These are phyloP conservation scores for Zygosaccharomyces rouxii DNA, from an alignment of 805 yeast genomes.

Conservation along the genomic window DNA sequence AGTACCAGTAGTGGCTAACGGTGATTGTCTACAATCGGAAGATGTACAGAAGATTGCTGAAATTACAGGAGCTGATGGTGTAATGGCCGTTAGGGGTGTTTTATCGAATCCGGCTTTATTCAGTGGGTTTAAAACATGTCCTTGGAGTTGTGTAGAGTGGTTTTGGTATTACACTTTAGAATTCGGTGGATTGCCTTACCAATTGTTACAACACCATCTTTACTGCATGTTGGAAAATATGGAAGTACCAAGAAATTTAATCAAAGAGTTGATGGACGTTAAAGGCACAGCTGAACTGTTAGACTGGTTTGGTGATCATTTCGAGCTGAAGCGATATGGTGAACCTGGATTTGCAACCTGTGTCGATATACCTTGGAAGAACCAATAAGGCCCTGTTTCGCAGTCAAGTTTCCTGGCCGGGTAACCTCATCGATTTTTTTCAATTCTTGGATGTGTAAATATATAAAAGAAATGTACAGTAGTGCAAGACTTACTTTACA, in stretches of 20 bases:
- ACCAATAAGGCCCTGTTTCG: background rate
- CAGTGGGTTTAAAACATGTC: conserved; percentile 65
- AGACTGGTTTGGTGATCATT: conserved; percentile 77
- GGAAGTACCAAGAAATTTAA: conserved; percentile 42
- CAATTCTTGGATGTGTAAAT: background rate
- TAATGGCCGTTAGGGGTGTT: conserved; percentile 93
- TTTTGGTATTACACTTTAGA: conserved; percentile 75
- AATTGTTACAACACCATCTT: conserved; percentile 81
- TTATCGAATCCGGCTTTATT: conserved; percentile 84
- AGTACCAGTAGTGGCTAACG: conserved; percentile 93
- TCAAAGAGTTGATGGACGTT: conserved; percentile 61
- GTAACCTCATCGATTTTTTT: conserved; percentile 1
- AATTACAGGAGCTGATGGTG: conserved; percentile 78
- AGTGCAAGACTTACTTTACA: background rate
- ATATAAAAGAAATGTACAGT: background rate
- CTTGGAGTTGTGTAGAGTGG: conserved; percentile 86
- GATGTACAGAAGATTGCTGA: conserved; percentile 63
- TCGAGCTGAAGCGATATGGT: conserved; percentile 59
- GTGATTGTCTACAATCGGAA: conserved; percentile 73
- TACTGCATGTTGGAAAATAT: conserved; percentile 73
- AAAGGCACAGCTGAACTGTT: conserved; percentile 57
- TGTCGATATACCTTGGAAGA: conserved; percentile 43
- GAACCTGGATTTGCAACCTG: conserved; percentile 66
- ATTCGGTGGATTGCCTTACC: conserved; percentile 75
- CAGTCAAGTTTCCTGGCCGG: background rate